Evolutionary conservation across 257 asterid genomes (phyloP), one percentile per base, ranked within the genome.

Genomic region (Scutellaria baicalensis): DNA sequence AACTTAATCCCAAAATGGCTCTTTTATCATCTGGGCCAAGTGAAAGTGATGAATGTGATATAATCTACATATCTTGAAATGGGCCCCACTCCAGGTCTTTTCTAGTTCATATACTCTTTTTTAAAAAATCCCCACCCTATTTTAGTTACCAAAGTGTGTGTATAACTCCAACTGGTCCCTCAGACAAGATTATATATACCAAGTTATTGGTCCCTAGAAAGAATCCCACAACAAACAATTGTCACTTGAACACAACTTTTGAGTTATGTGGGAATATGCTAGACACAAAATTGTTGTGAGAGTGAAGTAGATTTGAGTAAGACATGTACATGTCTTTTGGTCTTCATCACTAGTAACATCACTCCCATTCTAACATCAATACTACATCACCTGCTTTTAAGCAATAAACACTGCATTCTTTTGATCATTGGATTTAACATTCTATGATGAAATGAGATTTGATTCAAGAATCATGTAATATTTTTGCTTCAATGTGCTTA

Each of bases 161-260:
- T 50, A 17, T 16, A 50, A 8, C 0, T 47, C 14, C n/a, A 39
- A 40, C 17, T 70, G 81, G 82, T 73, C 78, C 83, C 75, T 78
- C 76, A 71, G 84, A 80, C 82, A 80, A 72, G 66, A 69, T 61
- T 18, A 74, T 79, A 50, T 18, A 74, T 79, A 50, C 59, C 66
- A 36, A 57, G 50, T 36, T 47, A 18, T 76, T 58, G 72, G 72
- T 65, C 58, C 44, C 52, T 14, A 54, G 51, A 49, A 73, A 54
- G 51, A 49, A 73, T 73, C 73, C 57, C 61, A 50, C 59, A 74
- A 75, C 73, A 43, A 71, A 59, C 11, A 27, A 43, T 60, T 78
- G 80, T 69, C 76, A 63, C 44, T 68, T 75, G 80, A 56, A 59
- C 69, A 23, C 52, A 10, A 16, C 44, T 44, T 69, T 42, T 23